Evolutionary conservation across 2,329 filamentous ascomycete genomes (phyloP), one percentile per base, ranked within the genome.

Genomic region (Colletotrichum sp.): DNA sequence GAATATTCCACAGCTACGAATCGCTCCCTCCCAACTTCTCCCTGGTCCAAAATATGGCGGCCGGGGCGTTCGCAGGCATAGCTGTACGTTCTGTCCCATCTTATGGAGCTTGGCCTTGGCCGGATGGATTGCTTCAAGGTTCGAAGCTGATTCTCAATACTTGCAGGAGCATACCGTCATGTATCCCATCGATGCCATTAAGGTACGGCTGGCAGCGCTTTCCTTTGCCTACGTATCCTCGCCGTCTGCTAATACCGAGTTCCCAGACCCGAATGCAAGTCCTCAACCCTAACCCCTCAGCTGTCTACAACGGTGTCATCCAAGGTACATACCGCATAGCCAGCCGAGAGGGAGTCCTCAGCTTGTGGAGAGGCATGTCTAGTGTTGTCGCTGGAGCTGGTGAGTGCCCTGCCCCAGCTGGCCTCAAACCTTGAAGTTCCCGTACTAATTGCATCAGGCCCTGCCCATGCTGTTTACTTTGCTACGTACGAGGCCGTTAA

Each of bases 401-500:
- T 98, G 88, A 82, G 92, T 29, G 19, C 25, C 16, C 25, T 55
- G 22, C 29, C 30, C n/a, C 16, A 13, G 55, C 61, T 39, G 12
- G 36, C 9, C 13, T 27, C 15, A 13, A 29, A 59, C 44, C 15
- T n/a, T 15, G 13, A 30, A 36, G 34, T 25, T 34, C 16, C 25
- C 19, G n/a, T 62, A 29, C 39, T 72, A 44, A 75, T 44, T 62
- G 63, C n/a, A 25, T 29, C 81, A 98, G 96, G 96, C 79, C 97
- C 97, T 80, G 97, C 97, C 77, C 97, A 99, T 83, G 97, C 97
- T 61, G 96, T 99, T 75, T 99, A 99, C 85, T 99, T 99, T 86
- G 96, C 96, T 71, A 99, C 97, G 55, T 99, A 99, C 85, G 97
- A 99, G 88, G 93, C 95, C 76, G 96, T 99, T 78, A 99, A 99